Evolutionary conservation across 352 stramenopile genomes (phyloP), one percentile per base, ranked within the genome.

Genomic region (Phytophthora ohioensis): DNA sequence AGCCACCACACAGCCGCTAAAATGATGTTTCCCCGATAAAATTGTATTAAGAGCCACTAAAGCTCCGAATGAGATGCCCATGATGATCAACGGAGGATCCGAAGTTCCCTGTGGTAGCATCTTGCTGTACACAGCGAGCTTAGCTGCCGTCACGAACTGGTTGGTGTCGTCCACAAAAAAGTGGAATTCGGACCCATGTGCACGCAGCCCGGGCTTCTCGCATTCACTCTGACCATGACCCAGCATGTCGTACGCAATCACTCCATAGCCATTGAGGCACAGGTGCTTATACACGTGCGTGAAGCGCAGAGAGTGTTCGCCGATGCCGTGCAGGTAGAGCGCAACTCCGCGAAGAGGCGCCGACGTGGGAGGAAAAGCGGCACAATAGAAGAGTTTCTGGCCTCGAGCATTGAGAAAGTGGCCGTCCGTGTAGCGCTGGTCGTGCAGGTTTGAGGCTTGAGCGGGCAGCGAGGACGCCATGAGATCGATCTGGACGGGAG

Each of bases 81-180:
- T 87, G 47, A 91, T 80, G 52, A 87, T 46, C 10, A 90, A 59
- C 46, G 80, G 76, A 32, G 72, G 72, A 31, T 69, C 42, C 0
- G 55, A 41, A 13, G 43, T 48, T 48, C 47, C 56, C 7, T 69
- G 15, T 8, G 67, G 67, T 8, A 88, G 51, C 73, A 87, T 76
- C 21, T 74, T 57, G 15, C 57, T 70, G 56, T 79, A 78, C 21
- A 90, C 58, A 0, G 58, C 51, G 21, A 64, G 43, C 59, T 87
- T 87, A 42, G 78, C 80, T 32, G 73, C 54, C 39, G 73, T 77
- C 48, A 90, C 39, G 43, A 91, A 86, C 21, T 76, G 55, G 75
- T 93, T 90, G 9, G 81, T 89, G 72, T 93, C 83, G 73, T 93
- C 80, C 43, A 93, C 78, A 53, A 93, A 87, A 69, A 81, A 76